A percentile compares a stretch with the other conserved stretches of the same genome.
phyloP scores from a whole-genome alignment of 305 asterid genomes.

The Fraxinus ornus region DNA sequence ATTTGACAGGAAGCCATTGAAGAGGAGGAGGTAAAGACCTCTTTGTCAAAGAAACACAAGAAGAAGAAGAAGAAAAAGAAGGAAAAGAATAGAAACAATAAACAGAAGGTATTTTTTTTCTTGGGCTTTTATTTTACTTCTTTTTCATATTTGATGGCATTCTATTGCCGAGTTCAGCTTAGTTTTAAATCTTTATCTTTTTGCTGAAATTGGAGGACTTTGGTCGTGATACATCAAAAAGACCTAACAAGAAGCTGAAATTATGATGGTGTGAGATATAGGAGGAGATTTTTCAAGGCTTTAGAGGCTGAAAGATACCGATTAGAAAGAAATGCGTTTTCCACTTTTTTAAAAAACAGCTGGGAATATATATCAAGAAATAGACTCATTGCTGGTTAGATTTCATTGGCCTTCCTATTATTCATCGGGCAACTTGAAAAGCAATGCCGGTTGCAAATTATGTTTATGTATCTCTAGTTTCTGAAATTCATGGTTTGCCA shows the following conservation, averaged over 20 bases:
- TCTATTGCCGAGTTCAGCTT: not conserved
- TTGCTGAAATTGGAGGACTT: conserved; percentile 49
- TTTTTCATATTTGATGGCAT: conserved; percentile 8
- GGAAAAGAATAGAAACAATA: conserved; percentile 40
- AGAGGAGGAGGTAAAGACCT: conserved; percentile 31
- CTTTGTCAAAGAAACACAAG: conserved; percentile 38
- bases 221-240: conserved; percentile 19
- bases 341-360: not conserved
- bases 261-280: conserved; percentile 22
- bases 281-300: not conserved
- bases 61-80: conserved; percentile 42
- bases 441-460: not conserved
- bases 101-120: conserved; percentile 38
- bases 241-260: conserved; percentile 58
- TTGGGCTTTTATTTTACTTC: not conserved
- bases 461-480: not conserved
- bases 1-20: conserved; percentile 42
- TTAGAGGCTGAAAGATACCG: not conserved
- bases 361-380: not conserved
- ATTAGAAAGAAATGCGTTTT: not conserved
- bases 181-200: conserved; percentile 3
- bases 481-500: not conserved
- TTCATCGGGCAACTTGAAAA: not conserved
- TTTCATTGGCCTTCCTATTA: not conserved
- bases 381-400: not conserved